Evolutionary conservation across 305 asterid species (phyloP).

Genomic region (Fraxinus velutina): DNA sequence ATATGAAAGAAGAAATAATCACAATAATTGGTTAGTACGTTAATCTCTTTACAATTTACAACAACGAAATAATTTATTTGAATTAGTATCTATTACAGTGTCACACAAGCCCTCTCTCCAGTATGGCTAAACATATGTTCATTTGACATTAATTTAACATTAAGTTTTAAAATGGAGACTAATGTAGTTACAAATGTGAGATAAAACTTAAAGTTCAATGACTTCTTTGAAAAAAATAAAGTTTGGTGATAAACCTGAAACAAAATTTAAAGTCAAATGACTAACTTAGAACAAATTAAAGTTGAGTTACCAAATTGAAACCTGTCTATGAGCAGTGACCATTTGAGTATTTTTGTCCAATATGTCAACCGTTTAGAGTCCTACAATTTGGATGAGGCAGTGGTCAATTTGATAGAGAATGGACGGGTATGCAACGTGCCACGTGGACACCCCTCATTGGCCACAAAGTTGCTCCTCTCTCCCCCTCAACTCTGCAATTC

Average conservation of each 20-base stretch:
- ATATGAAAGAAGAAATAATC: background rate
- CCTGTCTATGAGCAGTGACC: background rate
- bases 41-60: background rate
- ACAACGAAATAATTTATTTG: background rate
- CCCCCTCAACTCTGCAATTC: background rate
- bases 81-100: too few species aligned
- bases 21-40: background rate
- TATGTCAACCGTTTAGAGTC: background rate
- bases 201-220: too few species aligned
- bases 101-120: background rate
- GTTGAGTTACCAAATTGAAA: background rate
- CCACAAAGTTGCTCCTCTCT: background rate
- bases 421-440: background rate
- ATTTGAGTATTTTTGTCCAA: background rate
- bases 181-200: background rate
- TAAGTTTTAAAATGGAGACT: background rate
- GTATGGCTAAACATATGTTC: background rate
- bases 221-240: background rate
- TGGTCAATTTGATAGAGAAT: background rate
- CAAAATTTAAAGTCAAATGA: background rate
- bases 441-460: background rate
- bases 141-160: background rate
- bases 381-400: background rate
- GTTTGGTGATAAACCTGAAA: background rate
- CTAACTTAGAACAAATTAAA: background rate